Evolutionary conservation across 768 basidiomycete genomes (phyloP), one percentile per base, ranked within the genome.

Genomic region (Pisolithus sp.): DNA sequence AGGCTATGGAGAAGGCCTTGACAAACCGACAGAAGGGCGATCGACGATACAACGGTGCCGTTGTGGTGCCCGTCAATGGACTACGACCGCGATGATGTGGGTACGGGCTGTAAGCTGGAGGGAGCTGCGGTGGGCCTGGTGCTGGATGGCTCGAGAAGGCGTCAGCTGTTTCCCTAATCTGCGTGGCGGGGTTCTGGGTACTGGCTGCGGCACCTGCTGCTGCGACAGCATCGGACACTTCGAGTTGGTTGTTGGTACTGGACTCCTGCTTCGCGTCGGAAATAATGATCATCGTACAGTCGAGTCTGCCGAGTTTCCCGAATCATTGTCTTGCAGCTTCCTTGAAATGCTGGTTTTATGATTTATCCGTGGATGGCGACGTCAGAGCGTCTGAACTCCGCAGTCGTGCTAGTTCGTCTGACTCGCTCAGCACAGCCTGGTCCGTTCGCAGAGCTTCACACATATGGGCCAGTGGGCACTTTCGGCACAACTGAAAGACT

Each of bases 11-110:
- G 21, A 59, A 57, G 2, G 55, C 60, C 6, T 48, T 51, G 40
- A 52, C 53, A 17, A 64, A 63, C 9, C 62, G 23, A 18, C 36
- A 43, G 17, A 18, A 3, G 8, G 56, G 21, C 13, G 59, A 54
- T 20, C 17, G 47, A 24, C 38, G 57, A 24, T 40, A 17, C 20
- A 12, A 9, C 4, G 20, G 21, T 24, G 41, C 12, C 10, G 18
- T 12, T 8, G 41, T 23, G n/a, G 41, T 5, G 23, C 21, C 21
- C 21, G 21, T 42, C 21, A 42, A 21, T 9, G 10, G 41, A 21
- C 12, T 13, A 24, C 23, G 39, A 21, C 18, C 24, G 8, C 10
- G 13, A 12, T 20, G 41, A 23, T 20, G 12, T 42, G 41, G 20
- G 21, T 42, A 23, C 13, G 21, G 21, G 8, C 23, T 42, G 41